A percentile compares a stretch with the other conserved stretches of the same genome.
phyloP scores from a whole-genome alignment of 371 early-diverging fungal genomes.

The Rhizopus stolonifer region DNA sequence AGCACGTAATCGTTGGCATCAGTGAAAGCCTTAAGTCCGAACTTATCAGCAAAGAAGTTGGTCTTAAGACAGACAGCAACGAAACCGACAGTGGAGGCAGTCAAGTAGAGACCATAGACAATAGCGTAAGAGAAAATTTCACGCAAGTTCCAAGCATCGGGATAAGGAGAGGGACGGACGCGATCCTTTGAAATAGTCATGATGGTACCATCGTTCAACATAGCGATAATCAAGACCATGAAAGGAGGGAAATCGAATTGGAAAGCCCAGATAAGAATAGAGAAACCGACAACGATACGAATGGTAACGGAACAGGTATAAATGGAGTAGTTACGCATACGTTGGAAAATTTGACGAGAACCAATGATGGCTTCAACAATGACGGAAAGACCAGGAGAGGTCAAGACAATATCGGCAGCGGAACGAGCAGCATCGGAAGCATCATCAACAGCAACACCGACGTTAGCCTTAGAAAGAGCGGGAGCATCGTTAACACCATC shows the following conservation, averaged over 20 bases:
- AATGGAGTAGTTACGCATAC: constrained; percentile 63
- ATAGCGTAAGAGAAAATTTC: constrained; percentile 60
- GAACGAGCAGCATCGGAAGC: constrained; percentile 76
- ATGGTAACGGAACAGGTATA: constrained; percentile 64
- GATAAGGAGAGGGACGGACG: constrained; percentile 55
- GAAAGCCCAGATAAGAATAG: constrained; percentile 57
- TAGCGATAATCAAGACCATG: constrained; percentile 60
- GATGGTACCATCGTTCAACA: constrained; percentile 62
- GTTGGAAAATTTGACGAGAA: constrained; percentile 71
- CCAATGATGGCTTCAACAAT: constrained; percentile 67
- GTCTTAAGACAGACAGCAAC: constrained; percentile 42
- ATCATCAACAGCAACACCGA: constrained; percentile 81
- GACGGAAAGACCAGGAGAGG: constrained; percentile 76
- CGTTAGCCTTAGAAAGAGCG: constrained; percentile 85
- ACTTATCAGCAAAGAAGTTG: constrained; percentile 46
- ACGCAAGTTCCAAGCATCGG: constrained; percentile 57
- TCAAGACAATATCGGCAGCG: constrained; percentile 76
- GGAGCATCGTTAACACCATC: constrained; percentile 97
- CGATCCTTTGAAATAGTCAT: constrained; percentile 62
- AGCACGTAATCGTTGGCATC: constrained; percentile 43
- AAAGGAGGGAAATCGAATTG: constrained; percentile 63
- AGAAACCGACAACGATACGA: constrained; percentile 61
- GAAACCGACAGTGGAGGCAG: constrained; percentile 56
- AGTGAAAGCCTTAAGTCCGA: constrained; percentile 25
- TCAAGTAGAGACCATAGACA: constrained; percentile 54